phyloP scores from a whole-genome alignment of 2,329 filamentous ascomycete genomes.

The Byssoonygena ceratinophila region DNA sequence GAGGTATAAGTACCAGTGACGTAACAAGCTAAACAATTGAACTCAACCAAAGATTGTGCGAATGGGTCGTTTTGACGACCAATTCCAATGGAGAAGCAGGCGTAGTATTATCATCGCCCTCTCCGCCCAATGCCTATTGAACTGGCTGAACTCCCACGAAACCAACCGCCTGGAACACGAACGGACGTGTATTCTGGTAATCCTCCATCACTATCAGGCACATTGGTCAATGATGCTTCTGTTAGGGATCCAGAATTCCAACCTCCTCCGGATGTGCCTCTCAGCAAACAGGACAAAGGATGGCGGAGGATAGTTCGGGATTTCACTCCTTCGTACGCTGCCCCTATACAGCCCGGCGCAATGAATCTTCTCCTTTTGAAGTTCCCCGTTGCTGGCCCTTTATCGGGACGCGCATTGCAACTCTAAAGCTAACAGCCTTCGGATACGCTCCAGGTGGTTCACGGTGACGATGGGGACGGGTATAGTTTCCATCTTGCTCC shows the following conservation, averaged over 20 bases:
- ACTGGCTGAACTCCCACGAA: background rate
- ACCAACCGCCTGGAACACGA: constrained; percentile 2
- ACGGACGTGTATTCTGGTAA: background rate
- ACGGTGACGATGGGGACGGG: constrained; percentile 36
- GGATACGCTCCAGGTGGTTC: constrained; percentile 29
- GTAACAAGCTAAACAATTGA: background rate
- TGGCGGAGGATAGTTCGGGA: constrained; percentile 20
- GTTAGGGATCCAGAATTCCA: constrained; percentile 8
- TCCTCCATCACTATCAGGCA: background rate
- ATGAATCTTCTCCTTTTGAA: no score
- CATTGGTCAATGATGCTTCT: background rate
- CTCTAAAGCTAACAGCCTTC: no score
- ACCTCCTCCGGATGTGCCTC: background rate
- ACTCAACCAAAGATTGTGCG: background rate
- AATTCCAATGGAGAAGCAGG: background rate
- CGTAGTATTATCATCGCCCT: background rate
- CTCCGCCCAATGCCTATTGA: constrained; percentile 6
- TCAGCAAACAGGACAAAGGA: constrained; percentile 16
- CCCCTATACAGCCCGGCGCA: background rate
- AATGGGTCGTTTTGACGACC: background rate
- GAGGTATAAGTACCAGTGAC: no score
- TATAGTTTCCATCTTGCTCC: constrained; percentile 32
- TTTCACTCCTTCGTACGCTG: constrained; percentile 22
- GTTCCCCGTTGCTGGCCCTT: no score
- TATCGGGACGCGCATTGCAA: background rate